A percentile compares a stretch with the other conserved stretches of the same genome.
These are phyloP conservation scores for Cucumis hystrix DNA, from an alignment of 306 rosid genomes.

Conservation along the genomic window DNA sequence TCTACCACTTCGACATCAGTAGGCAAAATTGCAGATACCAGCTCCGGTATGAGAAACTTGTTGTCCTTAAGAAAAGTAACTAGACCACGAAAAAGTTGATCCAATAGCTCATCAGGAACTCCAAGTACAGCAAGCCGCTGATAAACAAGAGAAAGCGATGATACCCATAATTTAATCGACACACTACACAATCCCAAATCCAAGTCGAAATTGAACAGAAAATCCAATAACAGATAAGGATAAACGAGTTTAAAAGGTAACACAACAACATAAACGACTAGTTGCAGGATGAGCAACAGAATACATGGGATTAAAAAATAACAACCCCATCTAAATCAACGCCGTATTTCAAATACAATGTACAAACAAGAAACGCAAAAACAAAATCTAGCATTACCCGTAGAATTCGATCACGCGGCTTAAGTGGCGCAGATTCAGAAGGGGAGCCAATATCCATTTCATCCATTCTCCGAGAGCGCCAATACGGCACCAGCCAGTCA, in stretches of 20 bases:
- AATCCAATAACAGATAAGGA: neutral
- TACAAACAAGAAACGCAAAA: neutral
- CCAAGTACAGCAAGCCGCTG: slow-evolving; percentile 60
- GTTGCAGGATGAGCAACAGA: neutral
- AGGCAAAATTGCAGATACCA: slow-evolving; percentile 61
- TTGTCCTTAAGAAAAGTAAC: slow-evolving; percentile 46
- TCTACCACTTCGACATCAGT: slow-evolving; percentile 48
- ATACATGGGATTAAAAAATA: neutral
- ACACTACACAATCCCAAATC: neutral
- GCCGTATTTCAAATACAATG: neutral
- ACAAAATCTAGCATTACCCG: slow-evolving; percentile 23
- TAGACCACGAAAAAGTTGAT: slow-evolving; percentile 35
- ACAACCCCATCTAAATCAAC: neutral
- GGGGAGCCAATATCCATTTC: slow-evolving; percentile 60
- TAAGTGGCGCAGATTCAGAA: slow-evolving; percentile 25
- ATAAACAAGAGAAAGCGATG: slow-evolving; percentile 6
- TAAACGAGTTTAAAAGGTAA: neutral
- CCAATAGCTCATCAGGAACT: slow-evolving; percentile 47
- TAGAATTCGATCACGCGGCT: slow-evolving; percentile 59
- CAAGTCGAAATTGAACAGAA: slow-evolving; percentile 2
- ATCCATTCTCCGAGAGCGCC: slow-evolving; percentile 35
- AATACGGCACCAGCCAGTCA: slow-evolving; percentile 38
- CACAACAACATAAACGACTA: neutral
- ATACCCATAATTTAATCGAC: neutral
- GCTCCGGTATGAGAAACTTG: slow-evolving; percentile 25